A percentile compares a stretch with the other conserved stretches of the same genome.
These are phyloP conservation scores for Glebionis coronaria DNA, from an alignment of 129 eudicot genomes.

Conservation along the genomic window DNA sequence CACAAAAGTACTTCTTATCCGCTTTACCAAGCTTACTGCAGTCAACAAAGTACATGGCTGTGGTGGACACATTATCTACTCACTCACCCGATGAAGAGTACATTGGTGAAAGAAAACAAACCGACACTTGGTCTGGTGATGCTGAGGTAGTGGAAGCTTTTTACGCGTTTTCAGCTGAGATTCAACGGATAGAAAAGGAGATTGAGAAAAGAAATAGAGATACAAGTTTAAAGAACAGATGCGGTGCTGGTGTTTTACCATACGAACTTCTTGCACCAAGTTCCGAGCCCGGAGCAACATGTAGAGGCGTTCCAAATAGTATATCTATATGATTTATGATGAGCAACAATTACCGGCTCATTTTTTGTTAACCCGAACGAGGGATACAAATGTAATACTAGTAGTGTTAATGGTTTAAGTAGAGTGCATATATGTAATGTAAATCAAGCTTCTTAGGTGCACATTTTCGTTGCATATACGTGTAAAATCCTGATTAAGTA, in stretches of 20 bases:
- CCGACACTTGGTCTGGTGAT: constrained; percentile 86
- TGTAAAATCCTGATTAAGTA: constrained; percentile 14
- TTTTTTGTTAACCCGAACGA: constrained; percentile 4
- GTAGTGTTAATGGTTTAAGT: constrained; percentile 14
- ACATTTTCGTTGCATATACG: constrained; percentile 7
- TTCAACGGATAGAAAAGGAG: constrained; percentile 66
- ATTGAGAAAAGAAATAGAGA: constrained; percentile 64
- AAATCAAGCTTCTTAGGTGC: constrained; percentile 24
- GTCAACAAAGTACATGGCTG: constrained; percentile 88
- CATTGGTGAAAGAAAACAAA: constrained; percentile 73
- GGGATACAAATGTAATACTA: constrained; percentile 9
- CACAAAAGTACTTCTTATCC: constrained; percentile 69
- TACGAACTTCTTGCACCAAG: constrained; percentile 91
- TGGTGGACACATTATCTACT: constrained; percentile 86
- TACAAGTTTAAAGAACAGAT: constrained; percentile 61
- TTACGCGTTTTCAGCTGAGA: constrained; percentile 68
- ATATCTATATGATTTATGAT: constrained; percentile 56
- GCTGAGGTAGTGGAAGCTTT: constrained; percentile 69
- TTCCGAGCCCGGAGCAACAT: constrained; percentile 86
- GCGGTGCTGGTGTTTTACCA: constrained; percentile 98
- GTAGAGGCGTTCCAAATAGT: constrained; percentile 98
- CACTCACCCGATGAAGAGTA: constrained; percentile 98
- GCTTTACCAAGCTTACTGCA: constrained; percentile 79
- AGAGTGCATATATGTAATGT: constrained; percentile 33
- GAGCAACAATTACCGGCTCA: constrained; percentile 1